A percentile compares a stretch with the other conserved stretches of the same genome.
Conservation (phyloP, 2,329 filamentous ascomycete species). For the Paracamarosporium sp. region DNA sequence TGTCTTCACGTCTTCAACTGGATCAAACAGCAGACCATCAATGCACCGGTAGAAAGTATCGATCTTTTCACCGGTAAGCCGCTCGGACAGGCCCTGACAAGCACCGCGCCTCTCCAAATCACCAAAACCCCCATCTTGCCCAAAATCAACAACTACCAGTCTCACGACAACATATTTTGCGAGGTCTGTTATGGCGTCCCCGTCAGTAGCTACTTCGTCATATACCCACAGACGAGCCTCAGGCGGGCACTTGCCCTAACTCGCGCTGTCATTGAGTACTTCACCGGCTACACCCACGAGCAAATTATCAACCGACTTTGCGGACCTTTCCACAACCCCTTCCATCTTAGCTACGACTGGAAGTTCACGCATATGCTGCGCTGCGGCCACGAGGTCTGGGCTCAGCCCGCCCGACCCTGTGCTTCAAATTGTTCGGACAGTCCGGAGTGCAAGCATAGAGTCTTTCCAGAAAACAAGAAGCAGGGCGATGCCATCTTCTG, state of each 20-base stretch:
- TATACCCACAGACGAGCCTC: background rate
- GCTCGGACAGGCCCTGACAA: background rate
- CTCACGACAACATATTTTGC: constrained; percentile 20
- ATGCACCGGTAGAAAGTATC: background rate
- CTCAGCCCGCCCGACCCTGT: constrained; percentile 6
- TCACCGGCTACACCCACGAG: background rate
- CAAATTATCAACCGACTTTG: constrained; percentile 1
- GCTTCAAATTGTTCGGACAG: constrained; percentile 15
- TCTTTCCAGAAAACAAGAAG: constrained; percentile 2
- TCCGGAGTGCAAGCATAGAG: background rate
- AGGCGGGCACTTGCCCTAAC: constrained; percentile 19
- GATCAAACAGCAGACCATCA: background rate
- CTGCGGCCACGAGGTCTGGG: constrained; percentile 24
- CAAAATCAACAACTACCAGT: background rate
- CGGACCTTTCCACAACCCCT: constrained; percentile 3
- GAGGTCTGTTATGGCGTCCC: constrained; percentile 23
- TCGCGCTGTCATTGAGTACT: constrained; percentile 9
- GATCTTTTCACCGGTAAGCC: background rate
- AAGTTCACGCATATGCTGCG: constrained; percentile 14
- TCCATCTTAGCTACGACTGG: background rate
- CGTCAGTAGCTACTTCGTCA: constrained; percentile 11
- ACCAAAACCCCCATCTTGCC: background rate
- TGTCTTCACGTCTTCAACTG: constrained; percentile 14
- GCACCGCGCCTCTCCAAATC: background rate
- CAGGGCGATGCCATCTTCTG: constrained; percentile 16